Evolutionary conservation across 805 yeast species (phyloP).

Genomic region (Torulaspora indica): DNA sequence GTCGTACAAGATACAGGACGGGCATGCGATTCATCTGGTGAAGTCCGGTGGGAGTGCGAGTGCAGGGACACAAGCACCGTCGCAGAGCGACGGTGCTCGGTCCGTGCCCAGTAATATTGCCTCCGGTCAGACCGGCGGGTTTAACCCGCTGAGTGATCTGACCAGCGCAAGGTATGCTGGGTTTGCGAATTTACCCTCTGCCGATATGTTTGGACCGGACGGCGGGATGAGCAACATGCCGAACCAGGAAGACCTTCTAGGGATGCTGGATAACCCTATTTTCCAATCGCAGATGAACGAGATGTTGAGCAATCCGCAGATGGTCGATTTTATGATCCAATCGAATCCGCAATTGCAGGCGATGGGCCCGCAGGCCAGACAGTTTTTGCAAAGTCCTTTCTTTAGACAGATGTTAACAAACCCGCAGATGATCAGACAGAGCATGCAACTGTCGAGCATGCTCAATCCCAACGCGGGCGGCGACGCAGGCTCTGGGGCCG

Average conservation of each 20-base stretch:
- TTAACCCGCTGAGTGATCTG: conserved; percentile 84
- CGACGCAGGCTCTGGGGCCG: conserved; percentile 32
- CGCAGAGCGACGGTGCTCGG: conserved; percentile 17
- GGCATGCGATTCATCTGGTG: conserved; percentile 85
- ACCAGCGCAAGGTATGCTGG: conserved; percentile 98
- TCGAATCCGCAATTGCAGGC: conserved; percentile 79
- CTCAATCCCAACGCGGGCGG: conserved; percentile 38
- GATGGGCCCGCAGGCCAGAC: conserved; percentile 86
- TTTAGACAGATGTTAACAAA: conserved; percentile 75
- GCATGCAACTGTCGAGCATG: conserved; percentile 68
- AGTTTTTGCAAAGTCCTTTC: conserved; percentile 77
- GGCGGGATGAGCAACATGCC: conserved; percentile 71
- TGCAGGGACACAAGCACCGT: conserved; percentile 20
- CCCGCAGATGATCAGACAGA: conserved; percentile 79
- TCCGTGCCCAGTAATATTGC: conserved; percentile 72
- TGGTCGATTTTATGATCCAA: conserved; percentile 75
- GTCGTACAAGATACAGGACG: conserved; percentile 74
- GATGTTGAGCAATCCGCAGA: conserved; percentile 80
- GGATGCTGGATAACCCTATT: conserved; percentile 76
- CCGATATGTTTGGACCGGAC: conserved; percentile 88
- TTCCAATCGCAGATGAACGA: conserved; percentile 78
- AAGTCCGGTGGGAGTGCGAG: conserved; percentile 55
- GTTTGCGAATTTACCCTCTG: conserved; percentile 73
- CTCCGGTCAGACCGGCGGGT: conserved; percentile 76
- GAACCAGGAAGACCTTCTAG: conserved; percentile 65